Conservation (phyloP, 371 early-diverging fungal genomes). For the Syncephalastrum monosporum region DNA sequence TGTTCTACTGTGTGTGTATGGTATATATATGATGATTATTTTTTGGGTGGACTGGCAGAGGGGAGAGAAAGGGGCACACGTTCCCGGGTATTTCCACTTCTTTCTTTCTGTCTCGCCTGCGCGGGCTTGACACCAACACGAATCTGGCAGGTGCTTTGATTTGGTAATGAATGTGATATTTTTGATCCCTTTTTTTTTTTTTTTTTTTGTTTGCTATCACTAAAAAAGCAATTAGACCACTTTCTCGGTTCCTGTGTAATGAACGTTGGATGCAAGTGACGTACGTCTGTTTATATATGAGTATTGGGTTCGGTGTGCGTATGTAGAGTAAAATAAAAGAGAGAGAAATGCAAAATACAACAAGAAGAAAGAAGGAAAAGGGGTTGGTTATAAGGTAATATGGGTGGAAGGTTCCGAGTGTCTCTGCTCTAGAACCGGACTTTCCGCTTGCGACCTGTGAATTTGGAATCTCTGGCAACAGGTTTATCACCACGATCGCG, state of each 20-base stretch:
- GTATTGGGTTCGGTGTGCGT: slow-evolving; percentile 2
- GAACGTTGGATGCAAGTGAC: background rate
- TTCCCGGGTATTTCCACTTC: no score
- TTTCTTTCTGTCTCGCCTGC: no score
- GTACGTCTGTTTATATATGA: slow-evolving; percentile 1
- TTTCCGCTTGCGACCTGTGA: slow-evolving; percentile 92
- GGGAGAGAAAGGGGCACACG: slow-evolving; percentile 4
- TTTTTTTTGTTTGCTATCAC: no score
- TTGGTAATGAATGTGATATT: no score
- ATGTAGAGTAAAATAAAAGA: slow-evolving; percentile 7
- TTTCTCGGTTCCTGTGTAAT: background rate
- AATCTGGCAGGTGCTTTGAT: no score
- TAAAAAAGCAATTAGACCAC: background rate
- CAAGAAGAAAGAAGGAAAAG: slow-evolving; percentile 6
- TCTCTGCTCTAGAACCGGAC: slow-evolving; percentile 73
- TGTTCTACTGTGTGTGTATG: background rate
- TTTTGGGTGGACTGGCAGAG: slow-evolving; percentile 1
- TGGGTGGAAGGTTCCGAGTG: slow-evolving; percentile 6
- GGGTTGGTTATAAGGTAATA: slow-evolving; percentile 4
- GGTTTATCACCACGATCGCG: slow-evolving; percentile 80
- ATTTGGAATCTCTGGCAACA: slow-evolving; percentile 92
- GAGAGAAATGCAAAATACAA: slow-evolving; percentile 2
- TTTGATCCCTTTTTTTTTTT: no score
- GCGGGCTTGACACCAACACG: no score
- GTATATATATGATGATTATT: background rate